Evolutionary conservation across 2,329 filamentous ascomycete species (phyloP), one percentile per base, ranked within the genome.

Genomic region (Ophiostoma himal-ulmi): DNA sequence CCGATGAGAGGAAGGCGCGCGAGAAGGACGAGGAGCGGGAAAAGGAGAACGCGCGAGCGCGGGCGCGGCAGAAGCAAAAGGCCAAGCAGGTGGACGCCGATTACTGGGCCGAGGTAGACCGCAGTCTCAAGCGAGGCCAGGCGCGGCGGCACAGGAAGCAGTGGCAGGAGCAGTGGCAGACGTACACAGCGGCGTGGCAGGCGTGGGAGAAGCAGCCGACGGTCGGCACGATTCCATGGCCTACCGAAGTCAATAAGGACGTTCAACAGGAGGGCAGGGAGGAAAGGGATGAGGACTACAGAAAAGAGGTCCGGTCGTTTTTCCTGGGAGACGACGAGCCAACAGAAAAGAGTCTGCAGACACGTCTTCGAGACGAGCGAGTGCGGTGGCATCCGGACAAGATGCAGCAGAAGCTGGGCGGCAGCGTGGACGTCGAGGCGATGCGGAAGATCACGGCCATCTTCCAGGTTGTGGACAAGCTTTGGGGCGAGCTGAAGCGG

Each of bases 361-460:
- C 82, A 8, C 81, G 79, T 71, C 82, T 98, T 69, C 97, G 96
- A 79, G 82, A 88, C 5, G 95, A 99, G 82, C 88, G 95, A 68
- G 89, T 98, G 22, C 85, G 93, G 20, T 99, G 95, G 95, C 95
- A 99, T 82, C 95, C 95, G 4, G 95, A 99, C 81, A 99, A 98
- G 83, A 91, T 98, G 70, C 93, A 97, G 82, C 95, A 97, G 81
- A 87, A 89, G 69, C 89, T 96, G 72, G 92, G 93, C 3, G 88
- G 86, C 30, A 41, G 48, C 14, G 87, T 96, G 67, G 90, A 94
- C 67, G 84, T 88, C 34, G 84, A 84, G 3, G 87, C 91, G 3
- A 89, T 96, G 84, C 88, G 87, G 77, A 85, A 88, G 69, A 91
- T 97, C 60, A 99, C 94, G 13, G 91, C 91, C 7, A 89, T 97